phyloP scores from a whole-genome alignment of 2,329 filamentous ascomycete species.

The Xylaria sp. region DNA sequence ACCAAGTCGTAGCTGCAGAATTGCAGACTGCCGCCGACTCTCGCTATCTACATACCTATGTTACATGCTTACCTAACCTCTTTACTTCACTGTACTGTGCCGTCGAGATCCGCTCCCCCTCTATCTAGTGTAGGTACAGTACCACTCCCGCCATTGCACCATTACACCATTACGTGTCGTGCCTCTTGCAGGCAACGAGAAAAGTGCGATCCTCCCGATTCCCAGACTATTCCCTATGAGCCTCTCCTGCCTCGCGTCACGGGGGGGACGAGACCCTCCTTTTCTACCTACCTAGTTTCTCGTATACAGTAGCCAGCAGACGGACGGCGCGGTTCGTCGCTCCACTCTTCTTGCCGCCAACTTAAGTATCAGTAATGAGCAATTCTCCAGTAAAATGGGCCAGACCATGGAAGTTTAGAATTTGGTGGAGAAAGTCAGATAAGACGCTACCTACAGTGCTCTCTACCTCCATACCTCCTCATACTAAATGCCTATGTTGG shows the following conservation, averaged over 20 bases:
- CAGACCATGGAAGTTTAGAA: conserved; percentile 16
- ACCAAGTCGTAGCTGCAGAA: neutral
- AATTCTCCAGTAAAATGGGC: conserved; percentile 14
- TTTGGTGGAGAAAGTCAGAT: conserved; percentile 33
- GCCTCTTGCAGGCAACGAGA: neutral
- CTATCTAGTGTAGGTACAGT: neutral
- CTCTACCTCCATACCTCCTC: neutral
- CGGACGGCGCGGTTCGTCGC: conserved; percentile 1
- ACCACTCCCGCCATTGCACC: conserved; percentile 6
- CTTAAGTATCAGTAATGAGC: conserved; percentile 6
- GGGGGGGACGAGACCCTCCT: neutral
- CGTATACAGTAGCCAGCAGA: neutral
- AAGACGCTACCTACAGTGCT: conserved; percentile 19
- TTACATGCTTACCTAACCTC: neutral
- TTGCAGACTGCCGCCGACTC: neutral
- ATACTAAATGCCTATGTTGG: neutral
- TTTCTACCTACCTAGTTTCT: neutral
- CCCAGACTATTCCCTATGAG: neutral
- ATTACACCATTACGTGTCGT: conserved; percentile 14
- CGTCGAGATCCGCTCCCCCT: neutral
- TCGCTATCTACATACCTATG: neutral
- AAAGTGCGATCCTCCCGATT: neutral
- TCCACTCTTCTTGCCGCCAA: conserved; percentile 9
- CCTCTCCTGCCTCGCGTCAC: conserved; percentile 1
- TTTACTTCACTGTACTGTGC: neutral